Conservation (phyloP, 1,139 yeast species). For the Candida pseudoviswanathii region DNA sequence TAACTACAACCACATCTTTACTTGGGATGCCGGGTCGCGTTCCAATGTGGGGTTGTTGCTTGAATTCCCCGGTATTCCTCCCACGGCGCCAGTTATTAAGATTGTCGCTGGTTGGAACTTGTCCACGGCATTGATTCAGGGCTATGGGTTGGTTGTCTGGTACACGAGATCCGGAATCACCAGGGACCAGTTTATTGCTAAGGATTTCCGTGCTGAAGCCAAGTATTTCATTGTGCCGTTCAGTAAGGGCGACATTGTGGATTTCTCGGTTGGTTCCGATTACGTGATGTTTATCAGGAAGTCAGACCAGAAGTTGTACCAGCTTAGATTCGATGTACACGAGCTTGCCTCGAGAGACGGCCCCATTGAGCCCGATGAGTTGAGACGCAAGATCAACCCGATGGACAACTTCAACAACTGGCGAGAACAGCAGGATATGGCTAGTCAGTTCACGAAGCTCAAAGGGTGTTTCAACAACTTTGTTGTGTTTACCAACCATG, state of each 20-base stretch:
- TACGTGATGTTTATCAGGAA: constrained; percentile 52
- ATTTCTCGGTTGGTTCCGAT: constrained; percentile 58
- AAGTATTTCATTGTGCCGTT: constrained; percentile 43
- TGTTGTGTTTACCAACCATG: constrained; percentile 38
- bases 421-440: constrained; percentile 19
- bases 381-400: constrained; percentile 12
- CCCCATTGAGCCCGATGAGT: constrained; percentile 10
- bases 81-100: constrained; percentile 23
- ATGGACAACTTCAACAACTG: constrained; percentile 32
- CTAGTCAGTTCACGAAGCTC: constrained; percentile 16
- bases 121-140: constrained; percentile 52
- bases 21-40: constrained; percentile 61
- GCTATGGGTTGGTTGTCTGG: constrained; percentile 66
- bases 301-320: constrained; percentile 44
- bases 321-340: constrained; percentile 36
- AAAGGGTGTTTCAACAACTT: constrained; percentile 33
- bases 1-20: constrained; percentile 50
- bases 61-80: constrained; percentile 32
- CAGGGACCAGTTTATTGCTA: constrained; percentile 22
- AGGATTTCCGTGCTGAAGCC: constrained; percentile 28
- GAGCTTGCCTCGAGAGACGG: constrained; percentile 14
- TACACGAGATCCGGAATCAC: constrained; percentile 41
- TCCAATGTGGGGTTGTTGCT: constrained; percentile 50
- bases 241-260: constrained; percentile 47
- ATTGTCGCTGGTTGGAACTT: constrained; percentile 73